These are phyloP conservation scores for Leptoxyphium fumago DNA, from an alignment of 2,329 filamentous ascomycete species.

Conservation along the genomic window DNA sequence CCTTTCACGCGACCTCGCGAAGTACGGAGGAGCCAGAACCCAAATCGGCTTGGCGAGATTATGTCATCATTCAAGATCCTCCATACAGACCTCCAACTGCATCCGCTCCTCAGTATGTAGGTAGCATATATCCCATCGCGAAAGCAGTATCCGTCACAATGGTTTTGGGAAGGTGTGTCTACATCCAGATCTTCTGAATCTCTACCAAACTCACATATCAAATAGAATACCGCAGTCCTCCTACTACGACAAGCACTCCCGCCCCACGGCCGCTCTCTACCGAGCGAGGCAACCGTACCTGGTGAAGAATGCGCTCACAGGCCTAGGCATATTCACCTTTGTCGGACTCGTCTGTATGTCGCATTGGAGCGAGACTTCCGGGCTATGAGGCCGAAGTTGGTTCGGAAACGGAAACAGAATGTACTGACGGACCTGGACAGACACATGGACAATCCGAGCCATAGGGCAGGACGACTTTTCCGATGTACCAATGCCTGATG, in stretches of 20 bases:
- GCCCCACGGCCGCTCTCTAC: conserved; percentile 76
- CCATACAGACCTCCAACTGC: too few species aligned
- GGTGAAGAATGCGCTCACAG: conserved; percentile 74
- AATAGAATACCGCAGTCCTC: conserved; percentile 50
- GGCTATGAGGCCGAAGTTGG: neutral
- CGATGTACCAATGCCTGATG: conserved; percentile 79
- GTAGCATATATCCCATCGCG: neutral
- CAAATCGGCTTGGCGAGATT: neutral
- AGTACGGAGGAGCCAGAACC: too few species aligned
- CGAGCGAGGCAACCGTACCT: conserved; percentile 86
- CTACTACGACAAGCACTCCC: conserved; percentile 83
- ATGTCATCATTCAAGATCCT: neutral
- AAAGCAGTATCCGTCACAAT: conserved; percentile 5
- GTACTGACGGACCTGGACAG: conserved; percentile 23
- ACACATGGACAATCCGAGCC: conserved; percentile 60
- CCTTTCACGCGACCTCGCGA: too few species aligned
- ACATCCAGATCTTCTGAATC: neutral
- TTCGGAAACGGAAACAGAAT: conserved; percentile 1
- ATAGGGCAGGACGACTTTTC: conserved; percentile 96
- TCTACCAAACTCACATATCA: neutral
- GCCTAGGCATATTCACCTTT: conserved; percentile 58
- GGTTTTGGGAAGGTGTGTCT: conserved; percentile 11
- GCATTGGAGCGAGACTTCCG: too few species aligned
- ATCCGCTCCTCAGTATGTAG: neutral
- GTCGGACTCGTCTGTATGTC: conserved; percentile 76